Evolutionary conservation across 2,329 filamentous ascomycete species (phyloP).

Genomic region (Cordyceps cateniannulata): DNA sequence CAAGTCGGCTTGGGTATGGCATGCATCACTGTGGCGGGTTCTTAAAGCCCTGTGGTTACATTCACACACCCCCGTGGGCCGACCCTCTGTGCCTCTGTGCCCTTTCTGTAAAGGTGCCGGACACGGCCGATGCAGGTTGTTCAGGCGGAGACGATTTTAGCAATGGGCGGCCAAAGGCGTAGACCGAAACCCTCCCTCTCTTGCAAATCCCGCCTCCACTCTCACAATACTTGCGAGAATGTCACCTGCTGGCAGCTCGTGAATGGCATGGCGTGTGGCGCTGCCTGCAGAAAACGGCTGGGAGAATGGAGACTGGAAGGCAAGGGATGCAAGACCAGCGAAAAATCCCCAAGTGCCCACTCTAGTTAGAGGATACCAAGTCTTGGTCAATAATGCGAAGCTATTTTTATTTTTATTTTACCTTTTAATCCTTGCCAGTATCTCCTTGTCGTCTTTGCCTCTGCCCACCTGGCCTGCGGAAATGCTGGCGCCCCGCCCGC

Average conservation of each 20-base stretch:
- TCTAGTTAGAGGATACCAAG: neutral
- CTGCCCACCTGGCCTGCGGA: too few species aligned
- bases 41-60: neutral
- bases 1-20: neutral
- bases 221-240: neutral
- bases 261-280: neutral
- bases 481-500: neutral
- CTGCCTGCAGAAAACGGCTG: neutral
- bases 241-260: conserved; percentile 2
- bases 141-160: neutral
- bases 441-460: too few species aligned
- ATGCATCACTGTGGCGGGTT: neutral
- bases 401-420: neutral
- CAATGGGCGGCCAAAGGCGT: neutral
- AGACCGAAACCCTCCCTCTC: neutral
- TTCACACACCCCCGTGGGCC: neutral
- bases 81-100: too few species aligned
- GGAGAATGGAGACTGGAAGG: neutral
- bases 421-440: neutral
- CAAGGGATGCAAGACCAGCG: neutral
- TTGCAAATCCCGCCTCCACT: neutral
- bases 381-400: neutral
- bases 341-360: neutral
- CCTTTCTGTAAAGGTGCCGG: neutral
- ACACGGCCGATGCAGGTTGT: neutral